Evolutionary conservation across 225 moss, liverwort and hornwort species (phyloP).

Genomic region (Antitrichia curtipendula): DNA sequence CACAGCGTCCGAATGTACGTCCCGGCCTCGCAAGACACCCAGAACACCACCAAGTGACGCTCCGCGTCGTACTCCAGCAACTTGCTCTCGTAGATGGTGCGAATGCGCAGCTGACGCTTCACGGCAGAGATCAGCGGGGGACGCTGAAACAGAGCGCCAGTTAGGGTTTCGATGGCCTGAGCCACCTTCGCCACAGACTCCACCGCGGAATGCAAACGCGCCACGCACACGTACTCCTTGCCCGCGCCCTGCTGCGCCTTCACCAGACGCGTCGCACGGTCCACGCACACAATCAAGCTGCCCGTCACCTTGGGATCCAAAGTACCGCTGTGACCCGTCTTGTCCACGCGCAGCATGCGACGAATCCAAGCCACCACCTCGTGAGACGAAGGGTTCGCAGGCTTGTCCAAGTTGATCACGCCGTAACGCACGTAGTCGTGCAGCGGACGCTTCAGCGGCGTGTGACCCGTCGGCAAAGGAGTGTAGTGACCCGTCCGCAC

Average conservation of each 20-base stretch:
- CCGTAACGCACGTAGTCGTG: slow-evolving; percentile 90
- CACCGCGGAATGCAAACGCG: slow-evolving; percentile 76
- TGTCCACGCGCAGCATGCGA: slow-evolving; percentile 83
- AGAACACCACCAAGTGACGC: slow-evolving; percentile 87
- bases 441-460: slow-evolving; percentile 79
- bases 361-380: slow-evolving; percentile 98
- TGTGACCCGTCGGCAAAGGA: slow-evolving; percentile 72
- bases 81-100: slow-evolving; percentile 95
- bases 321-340: slow-evolving; percentile 92
- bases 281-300: slow-evolving; percentile 90
- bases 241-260: slow-evolving; percentile 98
- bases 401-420: slow-evolving; percentile 94
- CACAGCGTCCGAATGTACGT: slow-evolving; percentile 91
- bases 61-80: slow-evolving; percentile 88
- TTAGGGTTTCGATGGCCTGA: slow-evolving; percentile 85
- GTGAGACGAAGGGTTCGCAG: slow-evolving; percentile 83
- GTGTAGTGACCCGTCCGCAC: slow-evolving; percentile 94
- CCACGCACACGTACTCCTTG: slow-evolving; percentile 96
- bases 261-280: slow-evolving; percentile 83
- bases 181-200: slow-evolving; percentile 80
- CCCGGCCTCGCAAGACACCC: slow-evolving; percentile 94
- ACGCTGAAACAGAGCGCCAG: slow-evolving; percentile 80
- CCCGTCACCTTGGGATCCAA: slow-evolving; percentile 96
- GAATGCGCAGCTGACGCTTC: slow-evolving; percentile 86
- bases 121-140: slow-evolving; percentile 89